Evolutionary conservation across 306 rosid species (phyloP).

Genomic region (Glycine soja): DNA sequence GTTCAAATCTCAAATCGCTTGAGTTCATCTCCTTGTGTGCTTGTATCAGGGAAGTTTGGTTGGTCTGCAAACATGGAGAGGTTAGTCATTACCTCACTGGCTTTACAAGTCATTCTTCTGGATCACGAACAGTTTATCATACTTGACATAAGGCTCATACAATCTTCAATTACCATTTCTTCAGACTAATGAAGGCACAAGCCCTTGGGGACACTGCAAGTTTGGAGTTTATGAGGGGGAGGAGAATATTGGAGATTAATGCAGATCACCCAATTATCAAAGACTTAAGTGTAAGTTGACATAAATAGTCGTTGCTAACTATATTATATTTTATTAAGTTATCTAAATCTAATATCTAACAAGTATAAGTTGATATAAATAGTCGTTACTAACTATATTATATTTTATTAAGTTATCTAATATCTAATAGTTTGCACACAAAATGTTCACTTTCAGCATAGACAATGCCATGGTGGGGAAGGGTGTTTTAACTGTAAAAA

Average conservation of each 20-base stretch:
- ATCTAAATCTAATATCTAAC: too few species aligned
- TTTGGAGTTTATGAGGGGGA: slow-evolving; percentile 98
- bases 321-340: too few species aligned
- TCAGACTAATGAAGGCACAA: slow-evolving; percentile 98
- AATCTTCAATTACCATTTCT: slow-evolving; percentile 21
- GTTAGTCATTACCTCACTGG: slow-evolving; percentile 46
- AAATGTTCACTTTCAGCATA: neutral
- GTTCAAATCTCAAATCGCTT: slow-evolving; percentile 95
- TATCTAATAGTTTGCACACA: neutral
- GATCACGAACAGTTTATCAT: neutral
- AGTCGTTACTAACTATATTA: too few species aligned
- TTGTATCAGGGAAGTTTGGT: slow-evolving; percentile 98
- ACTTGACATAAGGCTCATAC: neutral
- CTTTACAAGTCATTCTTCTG: neutral
- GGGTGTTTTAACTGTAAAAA: neutral
- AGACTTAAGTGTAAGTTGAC: slow-evolving; percentile 78
- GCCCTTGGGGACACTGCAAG: slow-evolving; percentile 95
- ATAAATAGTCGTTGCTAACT: too few species aligned
- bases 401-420: too few species aligned
- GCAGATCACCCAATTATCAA: slow-evolving; percentile 91
- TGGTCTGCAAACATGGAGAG: slow-evolving; percentile 99
- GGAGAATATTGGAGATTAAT: slow-evolving; percentile 96
- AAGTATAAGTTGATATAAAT: slow-evolving; percentile 59
- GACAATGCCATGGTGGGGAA: neutral
- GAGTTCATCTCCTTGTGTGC: slow-evolving; percentile 99